Evolutionary conservation across 371 early-diverging fungal species (phyloP).

Genomic region (Zychaea mexicana): DNA sequence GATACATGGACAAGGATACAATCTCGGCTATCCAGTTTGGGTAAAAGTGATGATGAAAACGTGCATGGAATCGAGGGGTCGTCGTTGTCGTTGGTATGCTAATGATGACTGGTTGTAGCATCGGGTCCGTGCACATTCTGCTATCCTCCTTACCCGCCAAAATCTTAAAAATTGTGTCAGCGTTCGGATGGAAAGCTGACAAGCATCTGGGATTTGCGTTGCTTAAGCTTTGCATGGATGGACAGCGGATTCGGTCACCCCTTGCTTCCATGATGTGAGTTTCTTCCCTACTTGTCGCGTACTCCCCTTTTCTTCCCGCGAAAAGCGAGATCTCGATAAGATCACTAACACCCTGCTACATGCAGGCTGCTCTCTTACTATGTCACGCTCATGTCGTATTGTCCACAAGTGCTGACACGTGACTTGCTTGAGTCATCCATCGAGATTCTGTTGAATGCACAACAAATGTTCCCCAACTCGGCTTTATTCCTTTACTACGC

Average conservation of each 20-base stretch:
- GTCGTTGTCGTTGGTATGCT: no score
- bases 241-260: slow-evolving; percentile 58
- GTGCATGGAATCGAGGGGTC: no score
- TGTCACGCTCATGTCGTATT: slow-evolving; percentile 42
- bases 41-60: slow-evolving; percentile 12
- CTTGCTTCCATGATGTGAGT: slow-evolving; percentile 58
- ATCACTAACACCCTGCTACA: not conserved
- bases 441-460: slow-evolving; percentile 60
- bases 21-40: slow-evolving; percentile 52
- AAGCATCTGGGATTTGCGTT: slow-evolving; percentile 62
- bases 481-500: slow-evolving; percentile 67
- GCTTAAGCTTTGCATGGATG: slow-evolving; percentile 54
- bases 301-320: no score
- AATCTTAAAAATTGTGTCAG: slow-evolving; percentile 56
- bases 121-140: slow-evolving; percentile 63
- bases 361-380: slow-evolving; percentile 43
- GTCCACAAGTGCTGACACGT: slow-evolving; percentile 45
- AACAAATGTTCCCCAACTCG: slow-evolving; percentile 59
- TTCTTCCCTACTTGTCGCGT: not conserved
- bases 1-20: slow-evolving; percentile 44
- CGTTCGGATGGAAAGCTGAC: slow-evolving; percentile 63
- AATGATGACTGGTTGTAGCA: slow-evolving; percentile 26
- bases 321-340: no score
- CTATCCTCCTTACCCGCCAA: slow-evolving; percentile 61
- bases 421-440: slow-evolving; percentile 56